Evolutionary conservation across 2,329 filamentous ascomycete genomes (phyloP).

Genomic region (Bipolaris gigantea): DNA sequence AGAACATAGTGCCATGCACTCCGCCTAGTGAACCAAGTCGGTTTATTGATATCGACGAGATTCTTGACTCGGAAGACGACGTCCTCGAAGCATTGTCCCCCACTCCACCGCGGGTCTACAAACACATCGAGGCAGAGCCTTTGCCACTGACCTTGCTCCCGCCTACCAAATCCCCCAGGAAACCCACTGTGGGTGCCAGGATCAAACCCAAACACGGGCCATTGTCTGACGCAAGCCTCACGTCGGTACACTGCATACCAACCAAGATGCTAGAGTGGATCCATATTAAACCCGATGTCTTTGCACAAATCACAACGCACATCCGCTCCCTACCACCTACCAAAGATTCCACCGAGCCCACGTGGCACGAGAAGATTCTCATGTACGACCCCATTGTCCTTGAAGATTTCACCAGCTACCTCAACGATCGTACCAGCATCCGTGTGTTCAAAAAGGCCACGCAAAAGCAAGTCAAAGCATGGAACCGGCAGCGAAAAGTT

Average conservation of each 20-base stretch:
- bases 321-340: slow-evolving; percentile 51
- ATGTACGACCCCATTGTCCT: slow-evolving; percentile 89
- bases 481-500: slow-evolving; percentile 28
- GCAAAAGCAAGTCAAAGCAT: slow-evolving; percentile 34
- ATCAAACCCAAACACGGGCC: background rate
- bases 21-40: slow-evolving; percentile 26
- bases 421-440: slow-evolving; percentile 59
- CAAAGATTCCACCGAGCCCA: slow-evolving; percentile 51
- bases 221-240: background rate
- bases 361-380: slow-evolving; percentile 90
- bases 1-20: slow-evolving; percentile 2
- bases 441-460: slow-evolving; percentile 32
- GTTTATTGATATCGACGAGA: slow-evolving; percentile 44
- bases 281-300: slow-evolving; percentile 45
- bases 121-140: slow-evolving; percentile 18
- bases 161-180: slow-evolving; percentile 2
- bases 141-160: slow-evolving; percentile 17
- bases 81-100: slow-evolving; percentile 32
- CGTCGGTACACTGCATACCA: slow-evolving; percentile 20
- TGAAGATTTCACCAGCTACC: slow-evolving; percentile 81
- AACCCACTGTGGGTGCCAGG: background rate
- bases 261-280: slow-evolving; percentile 35
- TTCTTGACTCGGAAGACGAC: slow-evolving; percentile 46
- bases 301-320: slow-evolving; percentile 52
- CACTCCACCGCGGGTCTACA: slow-evolving; percentile 37